Conservation (phyloP, 2,329 filamentous ascomycete species). For the Byssochlamys sp. region DNA sequence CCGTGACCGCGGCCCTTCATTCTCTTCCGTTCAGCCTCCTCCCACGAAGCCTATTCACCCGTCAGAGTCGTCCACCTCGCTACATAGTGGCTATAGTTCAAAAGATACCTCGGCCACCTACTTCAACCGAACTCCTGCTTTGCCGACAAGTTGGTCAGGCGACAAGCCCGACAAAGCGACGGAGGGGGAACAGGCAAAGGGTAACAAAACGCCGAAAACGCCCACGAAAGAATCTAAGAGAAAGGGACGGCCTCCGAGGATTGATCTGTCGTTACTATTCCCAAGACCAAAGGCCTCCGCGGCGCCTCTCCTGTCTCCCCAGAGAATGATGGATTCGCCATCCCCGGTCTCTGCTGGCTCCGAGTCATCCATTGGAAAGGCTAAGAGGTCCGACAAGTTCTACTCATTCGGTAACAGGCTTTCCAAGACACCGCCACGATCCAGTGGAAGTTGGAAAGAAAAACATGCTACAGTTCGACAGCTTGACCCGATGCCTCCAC, state of each 20-base stretch:
- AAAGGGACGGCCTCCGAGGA: conserved; percentile 29
- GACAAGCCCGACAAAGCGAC: neutral
- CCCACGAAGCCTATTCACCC: conserved; percentile 1
- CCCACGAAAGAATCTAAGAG: conserved; percentile 25
- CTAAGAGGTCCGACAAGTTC: conserved; percentile 10
- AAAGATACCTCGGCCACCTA: conserved; percentile 5
- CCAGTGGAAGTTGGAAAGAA: conserved; percentile 4
- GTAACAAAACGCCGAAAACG: conserved; percentile 1
- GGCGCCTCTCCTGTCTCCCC: conserved; percentile 31
- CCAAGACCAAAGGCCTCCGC: conserved; percentile 27
- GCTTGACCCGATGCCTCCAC: conserved; percentile 2
- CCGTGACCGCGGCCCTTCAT: conserved; percentile 1
- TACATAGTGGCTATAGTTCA: neutral
- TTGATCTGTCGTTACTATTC: conserved; percentile 35
- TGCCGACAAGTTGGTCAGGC: neutral
- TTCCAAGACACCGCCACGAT: conserved; percentile 17
- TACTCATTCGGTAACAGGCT: conserved; percentile 16
- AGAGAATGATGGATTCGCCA: conserved; percentile 32
- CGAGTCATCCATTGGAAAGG: conserved; percentile 19
- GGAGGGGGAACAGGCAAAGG: conserved; percentile 3
- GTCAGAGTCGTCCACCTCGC: conserved; percentile 3
- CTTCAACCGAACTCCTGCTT: conserved; percentile 6
- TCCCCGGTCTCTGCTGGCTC: conserved; percentile 28
- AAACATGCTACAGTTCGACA: neutral
- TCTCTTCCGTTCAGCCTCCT: neutral